These are phyloP conservation scores for Carallia brachiata DNA, from an alignment of 345 rosid genomes.

Conservation along the genomic window DNA sequence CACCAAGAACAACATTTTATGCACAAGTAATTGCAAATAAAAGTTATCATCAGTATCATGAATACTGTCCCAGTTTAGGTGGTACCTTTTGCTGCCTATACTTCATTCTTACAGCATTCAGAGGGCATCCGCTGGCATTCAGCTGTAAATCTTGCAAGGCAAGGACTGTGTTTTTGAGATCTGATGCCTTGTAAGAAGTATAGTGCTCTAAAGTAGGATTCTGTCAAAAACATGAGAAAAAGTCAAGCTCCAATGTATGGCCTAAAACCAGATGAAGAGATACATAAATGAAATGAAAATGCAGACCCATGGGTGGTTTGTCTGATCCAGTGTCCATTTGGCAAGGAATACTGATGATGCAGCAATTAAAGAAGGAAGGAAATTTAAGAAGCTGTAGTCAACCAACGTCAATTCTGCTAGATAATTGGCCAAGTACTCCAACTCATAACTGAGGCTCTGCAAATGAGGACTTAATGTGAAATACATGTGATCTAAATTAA, in stretches of 20 bases:
- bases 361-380: slow-evolving; percentile 76
- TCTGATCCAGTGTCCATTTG: slow-evolving; percentile 84
- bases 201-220: slow-evolving; percentile 78
- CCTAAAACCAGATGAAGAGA: slow-evolving; percentile 4
- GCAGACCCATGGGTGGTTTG: slow-evolving; percentile 84
- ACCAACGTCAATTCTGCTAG: slow-evolving; percentile 73
- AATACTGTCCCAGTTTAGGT: background rate
- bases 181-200: slow-evolving; percentile 60
- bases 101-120: slow-evolving; percentile 66
- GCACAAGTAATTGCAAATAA: background rate
- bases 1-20: background rate
- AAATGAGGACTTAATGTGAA: slow-evolving; percentile 10
- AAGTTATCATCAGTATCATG: background rate
- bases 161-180: slow-evolving; percentile 49
- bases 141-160: slow-evolving; percentile 68
- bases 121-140: slow-evolving; percentile 61
- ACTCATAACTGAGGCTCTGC: slow-evolving; percentile 72
- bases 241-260: background rate
- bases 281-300: slow-evolving; percentile 17
- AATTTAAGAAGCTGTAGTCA: slow-evolving; percentile 59
- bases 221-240: slow-evolving; percentile 28
- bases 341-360: slow-evolving; percentile 94
- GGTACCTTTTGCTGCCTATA: slow-evolving; percentile 74
- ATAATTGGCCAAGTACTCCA: slow-evolving; percentile 76
- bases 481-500: too few species aligned